Evolutionary conservation across 345 rosid species (phyloP).

Genomic region (Camelina sativa): DNA sequence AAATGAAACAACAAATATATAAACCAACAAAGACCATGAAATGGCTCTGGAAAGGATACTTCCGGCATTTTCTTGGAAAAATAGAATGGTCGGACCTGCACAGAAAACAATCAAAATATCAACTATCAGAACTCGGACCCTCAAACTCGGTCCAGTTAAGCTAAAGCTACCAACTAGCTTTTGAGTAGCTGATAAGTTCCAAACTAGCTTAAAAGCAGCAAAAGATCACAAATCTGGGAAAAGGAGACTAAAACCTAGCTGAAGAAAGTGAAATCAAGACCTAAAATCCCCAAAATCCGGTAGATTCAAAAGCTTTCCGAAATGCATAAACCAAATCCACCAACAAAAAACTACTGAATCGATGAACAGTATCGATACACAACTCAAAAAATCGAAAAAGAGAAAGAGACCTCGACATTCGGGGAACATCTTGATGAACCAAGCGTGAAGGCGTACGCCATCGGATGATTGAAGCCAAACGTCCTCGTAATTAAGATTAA

Average conservation of each 20-base stretch:
- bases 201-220: not conserved
- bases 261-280: slow-evolving; percentile 7
- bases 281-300: slow-evolving; percentile 26
- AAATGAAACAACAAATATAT: too few relatives aligned
- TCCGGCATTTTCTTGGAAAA: slow-evolving; percentile 99
- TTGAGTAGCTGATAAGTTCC: slow-evolving; percentile 1
- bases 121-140: slow-evolving; percentile 21
- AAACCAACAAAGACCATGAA: slow-evolving; percentile 13
- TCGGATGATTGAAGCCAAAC: slow-evolving; percentile 96
- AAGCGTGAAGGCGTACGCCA: slow-evolving; percentile 89
- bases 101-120: slow-evolving; percentile 2
- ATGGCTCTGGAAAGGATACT: slow-evolving; percentile 71
- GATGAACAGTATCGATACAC: not conserved
- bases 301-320: slow-evolving; percentile 6
- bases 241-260: slow-evolving; percentile 19
- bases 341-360: not conserved
- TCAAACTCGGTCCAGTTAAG: slow-evolving; percentile 4
- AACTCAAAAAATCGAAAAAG: not conserved
- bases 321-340: slow-evolving; percentile 41
- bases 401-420: slow-evolving; percentile 66
- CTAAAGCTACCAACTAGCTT: slow-evolving; percentile 14
- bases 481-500: slow-evolving; percentile 81
- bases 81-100: slow-evolving; percentile 97
- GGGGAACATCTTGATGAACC: slow-evolving; percentile 93
- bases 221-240: slow-evolving; percentile 15